Base-by-base conservation (phyloP, 129 eudicot genomes). In the Arctium lappa region DNA sequence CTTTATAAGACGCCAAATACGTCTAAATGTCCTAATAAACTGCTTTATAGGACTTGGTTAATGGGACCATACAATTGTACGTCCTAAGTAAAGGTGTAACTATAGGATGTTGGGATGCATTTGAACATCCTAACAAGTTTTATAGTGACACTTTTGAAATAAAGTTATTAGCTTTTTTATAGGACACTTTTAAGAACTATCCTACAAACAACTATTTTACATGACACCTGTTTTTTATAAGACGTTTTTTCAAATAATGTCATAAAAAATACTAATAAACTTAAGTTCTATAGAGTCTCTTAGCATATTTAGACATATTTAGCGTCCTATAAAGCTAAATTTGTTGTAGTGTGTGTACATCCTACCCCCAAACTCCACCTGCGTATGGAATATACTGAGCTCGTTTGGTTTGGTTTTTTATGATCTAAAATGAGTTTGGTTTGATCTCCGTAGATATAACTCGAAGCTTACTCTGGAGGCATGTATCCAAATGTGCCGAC, bases 401-500 rank as follows among this genome's bases (percentile, higher is more conserved):
- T 56, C 8, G 29, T 16, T 60, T 18, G n/a, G 2, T 60, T 60
- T 60, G 68, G 9, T n/a, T 60, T 60, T 33, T 60, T n/a, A 16
- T 16, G 68, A 29, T 60, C 68, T 60, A 60, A 60, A 60, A 60
- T 1, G 31, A 44, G 31, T 77, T 15, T 16, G 10, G 31, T 42
- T 6, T 68, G 65, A 15, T 69, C 7, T 4, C 50, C 13, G 46
- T 8, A 70, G 13, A 69, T 37, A 60, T 6, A 10, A 3, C 13
- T 33, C 5, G 11, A 27, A 72, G 29, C 92, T 86, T 93, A 96
- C 99, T 96, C 99, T 3, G 98, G 95, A 12, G 99, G 91, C 98
- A 96, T 93, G 90, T 96, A 96, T 77, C 99, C 99, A 78, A 90
- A 91, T 62, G 99, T 96, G 12, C 99, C 99, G 37, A 89, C 95